Evolutionary conservation across 2,329 filamentous ascomycete genomes (phyloP), one percentile per base, ranked within the genome.

Genomic region (Aspergillus candidus): DNA sequence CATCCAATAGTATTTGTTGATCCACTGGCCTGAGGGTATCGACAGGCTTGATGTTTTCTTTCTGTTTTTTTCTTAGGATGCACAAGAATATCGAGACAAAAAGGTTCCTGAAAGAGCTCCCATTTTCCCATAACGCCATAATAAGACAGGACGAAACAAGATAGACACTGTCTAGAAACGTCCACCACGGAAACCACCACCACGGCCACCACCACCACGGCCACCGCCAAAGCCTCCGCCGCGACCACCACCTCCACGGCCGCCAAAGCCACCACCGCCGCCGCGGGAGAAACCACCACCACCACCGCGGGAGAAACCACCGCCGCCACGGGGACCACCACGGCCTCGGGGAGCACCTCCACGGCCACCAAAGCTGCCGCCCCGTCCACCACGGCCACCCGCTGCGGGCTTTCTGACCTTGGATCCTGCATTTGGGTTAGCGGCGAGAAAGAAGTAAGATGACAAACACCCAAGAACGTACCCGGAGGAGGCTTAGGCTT

Each of bases 401-500:
- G 22, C 22, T 8, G 22, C 22, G 22, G 22, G 22, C 59, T 80
- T 80, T 72, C 85, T 85, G 46, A 83, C 75, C 72, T 86, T 88
- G 63, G 71, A 68, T 49, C 83, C 80, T 40, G 76, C 74, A 37
- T 14, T 27, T 43, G 39, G 41, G 62, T 48, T 55, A 56, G 44
- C 22, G 8, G 22, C 10, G 42, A 51, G 30, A 36, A 22, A 33
- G 35, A 35, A 41, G 44, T 32, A 48, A 36, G 18, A 45, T 32
- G 8, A 44, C 13, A 27, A 27, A 10, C 7, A 10, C 22, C 22
- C 22, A 27, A 27, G 10, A 27, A 27, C 22, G 6, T 64, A 71
- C 75, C 76, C 59, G 76, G 76, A 47, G 73, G 72, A 40, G 78
- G 73, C 76, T 96, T 96, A 43, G 91, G 91, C 77, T 90, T 95